Percentiles rank a stretch among this genome's conserved stretches.
Evolutionary conservation across 371 early-diverging fungal genomes (phyloP).

Genomic region (Mortierella sp.): DNA sequence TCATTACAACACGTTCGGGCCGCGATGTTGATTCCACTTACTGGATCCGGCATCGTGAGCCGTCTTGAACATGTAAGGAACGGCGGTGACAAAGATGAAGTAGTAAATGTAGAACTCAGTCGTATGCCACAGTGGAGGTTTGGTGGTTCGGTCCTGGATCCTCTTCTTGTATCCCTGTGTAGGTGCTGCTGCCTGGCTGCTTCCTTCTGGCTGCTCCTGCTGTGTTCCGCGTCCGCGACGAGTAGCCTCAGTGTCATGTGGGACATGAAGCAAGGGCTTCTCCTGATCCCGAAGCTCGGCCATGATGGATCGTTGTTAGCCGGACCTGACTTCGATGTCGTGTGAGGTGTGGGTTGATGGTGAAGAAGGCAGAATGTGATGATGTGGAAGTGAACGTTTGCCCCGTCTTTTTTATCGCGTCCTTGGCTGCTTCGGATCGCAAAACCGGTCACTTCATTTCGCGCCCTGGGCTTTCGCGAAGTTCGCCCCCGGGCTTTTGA

Average conservation of each 20-base stretch:
- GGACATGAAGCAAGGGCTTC: conserved; percentile 21
- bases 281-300: conserved; percentile 17
- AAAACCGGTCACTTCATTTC: too few relatives aligned
- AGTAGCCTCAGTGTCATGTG: conserved; percentile 1
- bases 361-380: too few relatives aligned
- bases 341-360: too few relatives aligned
- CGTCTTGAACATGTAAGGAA: conserved; percentile 76
- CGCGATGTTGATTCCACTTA: conserved; percentile 24
- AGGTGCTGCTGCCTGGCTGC: conserved; percentile 9
- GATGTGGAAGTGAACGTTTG: too few relatives aligned
- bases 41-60: conserved; percentile 70
- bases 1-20: not conserved
- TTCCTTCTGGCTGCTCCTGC: too few relatives aligned
- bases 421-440: too few relatives aligned
- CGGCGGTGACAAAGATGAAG: conserved; percentile 60
- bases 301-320: conserved; percentile 16
- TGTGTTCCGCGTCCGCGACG: too few relatives aligned
- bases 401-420: too few relatives aligned
- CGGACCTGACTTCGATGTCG: too few relatives aligned
- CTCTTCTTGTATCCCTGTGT: conserved; percentile 10
- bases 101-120: conserved; percentile 82
- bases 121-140: conserved; percentile 60
- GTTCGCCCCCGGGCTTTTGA: too few relatives aligned
- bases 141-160: conserved; percentile 40
- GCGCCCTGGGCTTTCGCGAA: too few relatives aligned